Percentiles rank a stretch among this genome's conserved stretches.
Evolutionary conservation across 2,329 filamentous ascomycete genomes (phyloP).

Genomic region (Knoxdaviesia capensis): DNA sequence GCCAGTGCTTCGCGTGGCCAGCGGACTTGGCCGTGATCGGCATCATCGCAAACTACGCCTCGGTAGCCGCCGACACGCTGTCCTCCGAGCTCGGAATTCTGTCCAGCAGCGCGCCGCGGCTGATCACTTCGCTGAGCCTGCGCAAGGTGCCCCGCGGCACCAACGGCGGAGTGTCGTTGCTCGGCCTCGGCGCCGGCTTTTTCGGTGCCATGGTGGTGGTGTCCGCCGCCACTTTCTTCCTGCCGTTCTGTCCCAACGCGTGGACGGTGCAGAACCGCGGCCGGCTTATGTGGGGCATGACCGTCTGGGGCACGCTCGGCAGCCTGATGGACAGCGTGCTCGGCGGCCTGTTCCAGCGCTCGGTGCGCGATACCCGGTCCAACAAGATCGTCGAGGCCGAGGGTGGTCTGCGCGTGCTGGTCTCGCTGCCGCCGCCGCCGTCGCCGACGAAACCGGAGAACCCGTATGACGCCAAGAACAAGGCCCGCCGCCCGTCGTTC

Average conservation of each 20-base stretch:
- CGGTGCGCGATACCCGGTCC: slow-evolving; percentile 62
- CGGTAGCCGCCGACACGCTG: slow-evolving; percentile 83
- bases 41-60: slow-evolving; percentile 69
- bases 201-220: slow-evolving; percentile 55
- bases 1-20: slow-evolving; percentile 36
- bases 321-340: slow-evolving; percentile 76
- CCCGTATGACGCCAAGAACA: slow-evolving; percentile 26
- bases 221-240: slow-evolving; percentile 39
- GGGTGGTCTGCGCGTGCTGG: slow-evolving; percentile 42
- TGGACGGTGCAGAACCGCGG: slow-evolving; percentile 28
- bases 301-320: slow-evolving; percentile 55
- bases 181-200: slow-evolving; percentile 54
- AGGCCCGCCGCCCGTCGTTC: slow-evolving; percentile 30
- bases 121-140: slow-evolving; percentile 65
- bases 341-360: slow-evolving; percentile 68
- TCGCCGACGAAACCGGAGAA: slow-evolving; percentile 12
- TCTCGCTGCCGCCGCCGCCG: slow-evolving; percentile 14
- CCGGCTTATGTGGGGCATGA: slow-evolving; percentile 34
- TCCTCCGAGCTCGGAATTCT: slow-evolving; percentile 90
- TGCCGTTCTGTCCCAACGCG: slow-evolving; percentile 44
- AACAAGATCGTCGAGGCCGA: slow-evolving; percentile 81
- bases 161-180: slow-evolving; percentile 72
- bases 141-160: slow-evolving; percentile 74
- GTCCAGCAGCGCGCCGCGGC: slow-evolving; percentile 50
- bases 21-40: slow-evolving; percentile 44